Evolutionary conservation across 805 yeast genomes (phyloP), one percentile per base, ranked within the genome.

Genomic region (Suhomyces faveliae): DNA sequence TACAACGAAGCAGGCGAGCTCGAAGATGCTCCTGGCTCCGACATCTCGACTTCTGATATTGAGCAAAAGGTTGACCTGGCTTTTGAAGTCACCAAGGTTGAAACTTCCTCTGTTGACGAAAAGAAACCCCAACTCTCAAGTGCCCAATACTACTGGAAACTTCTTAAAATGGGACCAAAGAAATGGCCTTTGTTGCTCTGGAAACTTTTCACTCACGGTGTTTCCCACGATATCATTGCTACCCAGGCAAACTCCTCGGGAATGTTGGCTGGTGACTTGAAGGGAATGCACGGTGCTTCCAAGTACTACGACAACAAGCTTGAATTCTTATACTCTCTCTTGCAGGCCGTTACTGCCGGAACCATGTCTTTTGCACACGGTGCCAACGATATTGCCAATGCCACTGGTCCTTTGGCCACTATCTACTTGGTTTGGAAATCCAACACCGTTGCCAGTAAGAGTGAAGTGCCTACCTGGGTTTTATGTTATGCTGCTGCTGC

Each of bases 361-460:
- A 85, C 89, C 43, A 84, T 85, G 85, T 85, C 91, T 1, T 84
- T 86, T 64, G 88, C 91, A 5, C 92, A 85, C 60, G 92, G 92
- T 48, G 84, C 92, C 35, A 85, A 85, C 60, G 92, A 85, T 67
- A 84, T 86, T 52, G 77, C 89, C 42, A 85, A 85, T 57, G 90
- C 92, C 33, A 78, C 87, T 25, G 91, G 89, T 54, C 91, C 92
- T 27, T 72, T 84, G 56, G 70, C 89, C 40, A 76, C 89, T 11
- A 77, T 85, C 19, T 85, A 82, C 62, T 65, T 73, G 38, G 71
- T 82, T 21, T 85, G 90, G 89, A 63, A 63, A 19, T 65, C 80
- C 29, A 80, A 82, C 55, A 60, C 68, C 3, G 69, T 73, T 43
- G 61, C 65, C 13, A 52, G 58, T 4, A 80, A 82, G 58, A 63